Base-by-base conservation (phyloP, 768 basidiomycete genomes). In the Trametes cubensis region DNA sequence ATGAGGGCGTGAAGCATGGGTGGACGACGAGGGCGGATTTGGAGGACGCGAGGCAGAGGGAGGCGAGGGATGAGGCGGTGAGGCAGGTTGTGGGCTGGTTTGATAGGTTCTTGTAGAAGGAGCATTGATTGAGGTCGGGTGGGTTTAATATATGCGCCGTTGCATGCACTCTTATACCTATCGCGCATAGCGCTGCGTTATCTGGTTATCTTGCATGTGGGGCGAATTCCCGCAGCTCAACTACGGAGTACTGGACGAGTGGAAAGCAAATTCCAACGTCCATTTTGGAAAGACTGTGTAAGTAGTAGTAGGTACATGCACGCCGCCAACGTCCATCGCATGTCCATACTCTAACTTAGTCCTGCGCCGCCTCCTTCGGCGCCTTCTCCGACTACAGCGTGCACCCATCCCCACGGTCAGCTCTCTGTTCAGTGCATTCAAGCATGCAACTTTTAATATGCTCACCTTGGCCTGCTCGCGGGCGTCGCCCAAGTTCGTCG, bases 401-500 rank as follows among this genome's bases (percentile, higher is more conserved):
- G 45, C 44, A 34, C 21, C 0, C 42, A 25, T 14, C 44, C n/a
- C n/a, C 6, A 7, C 28, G 4, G 28, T n/a, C 39, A 21, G 28
- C 2, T 18, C 14, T 38, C 14, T 38, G 5, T 0, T 39, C 23
- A 4, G 17, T 8, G 17, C 15, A 25, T 21, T 3, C 2, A n/a
- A 6, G 4, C 11, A 3, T 8, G 15, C 3, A 18, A 4, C 41
- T 6, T 11, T 11, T 4, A 34, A 11, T 2, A 11, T 6, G 55
- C 66, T 48, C 23, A 67, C 67, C 34, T 17, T 62, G 28, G 63
- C 51, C 25, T 60, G 53, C 30, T 66, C 55, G 25, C 66, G 60
- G 26, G 68, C 65, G 28, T 70, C 55, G 57, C 64, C 55, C 44
- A 65, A 20, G 54, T 67, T 49, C 28, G 66, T 64, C 18, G 70